phyloP scores from a whole-genome alignment of 2,329 filamentous ascomycete species.

The Xylaria sp. region DNA sequence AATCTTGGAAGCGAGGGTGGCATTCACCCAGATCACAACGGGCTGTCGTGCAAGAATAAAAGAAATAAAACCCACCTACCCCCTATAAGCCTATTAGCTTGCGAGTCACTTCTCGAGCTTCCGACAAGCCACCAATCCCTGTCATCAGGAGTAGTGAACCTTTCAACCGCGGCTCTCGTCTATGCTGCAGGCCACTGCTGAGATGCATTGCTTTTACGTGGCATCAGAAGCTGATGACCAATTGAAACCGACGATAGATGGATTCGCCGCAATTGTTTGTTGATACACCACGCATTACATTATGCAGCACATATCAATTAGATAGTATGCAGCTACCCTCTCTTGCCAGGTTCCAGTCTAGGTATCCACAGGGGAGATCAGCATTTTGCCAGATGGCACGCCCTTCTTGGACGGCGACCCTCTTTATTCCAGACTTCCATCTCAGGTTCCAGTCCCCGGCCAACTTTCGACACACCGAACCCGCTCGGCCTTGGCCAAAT shows the following conservation, averaged over 20 bases:
- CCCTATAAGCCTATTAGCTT: constrained; percentile 27
- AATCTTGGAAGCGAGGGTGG: constrained; percentile 21
- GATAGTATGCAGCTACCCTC: constrained; percentile 48
- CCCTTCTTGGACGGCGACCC: constrained; percentile 56
- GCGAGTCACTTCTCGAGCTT: constrained; percentile 27
- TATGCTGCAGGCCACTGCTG: constrained; percentile 30
- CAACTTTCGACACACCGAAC: constrained; percentile 41
- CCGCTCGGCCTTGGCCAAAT: constrained; percentile 43
- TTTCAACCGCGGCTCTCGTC: constrained; percentile 32
- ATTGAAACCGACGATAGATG: constrained; percentile 44
- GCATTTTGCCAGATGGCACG: constrained; percentile 60
- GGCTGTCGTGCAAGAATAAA: constrained; percentile 15
- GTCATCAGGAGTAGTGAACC: constrained; percentile 24
- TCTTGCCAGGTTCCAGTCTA: constrained; percentile 50
- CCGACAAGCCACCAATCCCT: constrained; percentile 17
- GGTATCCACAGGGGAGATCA: constrained; percentile 53
- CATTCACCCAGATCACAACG: constrained; percentile 23
- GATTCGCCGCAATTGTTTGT: constrained; percentile 44
- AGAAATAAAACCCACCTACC: constrained; percentile 9
- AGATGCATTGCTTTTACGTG: constrained; percentile 33
- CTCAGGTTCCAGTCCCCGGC: constrained; percentile 43
- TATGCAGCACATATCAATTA: constrained; percentile 41
- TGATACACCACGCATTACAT: constrained; percentile 37
- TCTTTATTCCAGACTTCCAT: constrained; percentile 47
- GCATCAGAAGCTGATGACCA: constrained; percentile 33